Conservation (phyloP, 73 alveolate species). For the Blepharisma stoltei region DNA sequence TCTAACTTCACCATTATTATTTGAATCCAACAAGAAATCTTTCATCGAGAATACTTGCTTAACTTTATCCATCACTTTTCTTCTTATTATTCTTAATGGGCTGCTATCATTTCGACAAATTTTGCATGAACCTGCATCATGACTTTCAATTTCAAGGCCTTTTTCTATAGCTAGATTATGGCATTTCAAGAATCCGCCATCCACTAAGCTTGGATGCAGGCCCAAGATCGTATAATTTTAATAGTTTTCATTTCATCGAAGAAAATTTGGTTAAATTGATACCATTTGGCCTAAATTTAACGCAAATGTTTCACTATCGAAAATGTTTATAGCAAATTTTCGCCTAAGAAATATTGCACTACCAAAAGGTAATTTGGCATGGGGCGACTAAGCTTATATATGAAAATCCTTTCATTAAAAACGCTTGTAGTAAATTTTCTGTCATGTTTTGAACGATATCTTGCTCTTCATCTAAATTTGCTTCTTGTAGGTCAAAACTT, state of each 20-base stretch:
- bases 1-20: neutral
- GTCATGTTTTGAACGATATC: slow-evolving; percentile 23
- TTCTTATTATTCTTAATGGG: neutral
- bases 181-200: neutral
- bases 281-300: no score
- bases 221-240: no score
- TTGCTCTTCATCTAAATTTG: neutral
- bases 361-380: no score
- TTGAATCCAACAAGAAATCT: neutral
- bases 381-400: slow-evolving; percentile 5
- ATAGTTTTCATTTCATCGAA: no score
- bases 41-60: neutral
- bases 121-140: neutral
- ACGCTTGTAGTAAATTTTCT: slow-evolving; percentile 1
- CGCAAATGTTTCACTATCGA: no score
- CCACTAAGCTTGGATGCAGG: neutral
- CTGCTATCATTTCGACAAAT: neutral
- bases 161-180: neutral
- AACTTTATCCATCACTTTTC: neutral
- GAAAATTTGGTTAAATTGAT: no score
- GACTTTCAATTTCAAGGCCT: slow-evolving; percentile 6
- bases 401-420: slow-evolving; percentile 26
- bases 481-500: slow-evolving; percentile 4
- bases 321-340: no score
- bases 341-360: no score